phyloP scores from a whole-genome alignment of 31 red algal genomes.

The Asparagopsis taxiformis region DNA sequence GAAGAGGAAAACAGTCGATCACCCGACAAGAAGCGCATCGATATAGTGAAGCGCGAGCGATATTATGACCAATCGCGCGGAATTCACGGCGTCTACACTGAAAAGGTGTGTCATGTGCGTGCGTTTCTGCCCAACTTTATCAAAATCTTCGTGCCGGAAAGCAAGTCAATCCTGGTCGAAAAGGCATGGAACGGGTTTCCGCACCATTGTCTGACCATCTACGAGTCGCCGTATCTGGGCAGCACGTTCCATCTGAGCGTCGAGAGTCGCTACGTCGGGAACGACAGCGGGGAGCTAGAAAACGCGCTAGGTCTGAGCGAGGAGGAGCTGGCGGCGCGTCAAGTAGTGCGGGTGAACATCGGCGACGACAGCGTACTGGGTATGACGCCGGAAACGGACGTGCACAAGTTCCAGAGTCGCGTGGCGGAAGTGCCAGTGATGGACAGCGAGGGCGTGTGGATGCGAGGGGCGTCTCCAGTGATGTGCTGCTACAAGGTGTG shows the following conservation, averaged over 20 bases:
- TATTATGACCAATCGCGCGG: constrained; percentile 52
- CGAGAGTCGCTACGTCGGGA: constrained; percentile 53
- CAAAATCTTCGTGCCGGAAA: constrained; percentile 42
- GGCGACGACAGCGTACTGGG: constrained; percentile 23
- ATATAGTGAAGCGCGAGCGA: constrained; percentile 72
- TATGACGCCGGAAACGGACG: constrained; percentile 44
- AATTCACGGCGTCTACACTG: constrained; percentile 81
- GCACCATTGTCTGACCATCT: constrained; percentile 59
- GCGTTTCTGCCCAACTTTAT: constrained; percentile 53
- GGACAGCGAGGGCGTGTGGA: constrained; percentile 13
- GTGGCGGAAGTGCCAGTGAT: not conserved
- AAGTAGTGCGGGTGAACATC: constrained; percentile 76
- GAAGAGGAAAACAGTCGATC: constrained; percentile 52
- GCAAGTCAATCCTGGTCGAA: constrained; percentile 28
- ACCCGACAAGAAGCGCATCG: constrained; percentile 43
- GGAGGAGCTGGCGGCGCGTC: constrained; percentile 44
- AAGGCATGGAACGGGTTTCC: constrained; percentile 89
- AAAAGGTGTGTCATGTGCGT: constrained; percentile 69
- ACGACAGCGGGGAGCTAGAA: constrained; percentile 19
- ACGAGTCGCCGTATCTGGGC: constrained; percentile 63
- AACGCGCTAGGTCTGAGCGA: constrained; percentile 53
- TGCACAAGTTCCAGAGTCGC: constrained; percentile 11
- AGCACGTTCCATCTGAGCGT: constrained; percentile 70
- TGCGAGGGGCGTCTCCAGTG: not conserved
- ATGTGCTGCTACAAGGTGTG: constrained; percentile 84